Conservation (phyloP, 306 rosid species). For the Carpinus viminea region DNA sequence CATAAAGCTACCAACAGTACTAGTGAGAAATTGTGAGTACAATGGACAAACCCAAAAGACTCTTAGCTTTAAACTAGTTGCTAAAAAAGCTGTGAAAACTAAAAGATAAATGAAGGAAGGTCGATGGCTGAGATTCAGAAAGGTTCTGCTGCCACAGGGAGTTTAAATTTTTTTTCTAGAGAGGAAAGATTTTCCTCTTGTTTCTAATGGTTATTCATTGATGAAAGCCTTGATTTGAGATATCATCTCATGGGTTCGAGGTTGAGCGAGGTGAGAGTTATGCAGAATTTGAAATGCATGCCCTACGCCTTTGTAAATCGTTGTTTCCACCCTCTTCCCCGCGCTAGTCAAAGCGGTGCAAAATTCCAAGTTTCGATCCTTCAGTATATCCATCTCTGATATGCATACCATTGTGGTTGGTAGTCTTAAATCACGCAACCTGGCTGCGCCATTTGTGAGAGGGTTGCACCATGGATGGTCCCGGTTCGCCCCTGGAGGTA, state of each 20-base stretch:
- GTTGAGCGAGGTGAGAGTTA: constrained; percentile 54
- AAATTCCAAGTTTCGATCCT: constrained; percentile 69
- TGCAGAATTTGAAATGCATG: constrained; percentile 80
- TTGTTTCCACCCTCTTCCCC: constrained; percentile 64
- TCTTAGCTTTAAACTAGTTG: no score
- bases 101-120: no score
- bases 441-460: constrained; percentile 37
- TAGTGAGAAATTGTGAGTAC: no score
- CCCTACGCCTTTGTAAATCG: constrained; percentile 66
- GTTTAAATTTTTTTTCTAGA: no score
- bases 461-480: constrained; percentile 88
- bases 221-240: constrained; percentile 53
- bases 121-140: no score
- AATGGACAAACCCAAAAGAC: no score
- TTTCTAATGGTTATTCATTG: constrained; percentile 16
- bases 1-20: no score
- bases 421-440: constrained; percentile 45
- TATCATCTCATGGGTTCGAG: constrained; percentile 59
- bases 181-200: no score
- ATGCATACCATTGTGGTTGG: constrained; percentile 61
- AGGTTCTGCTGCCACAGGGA: no score
- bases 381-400: constrained; percentile 75
- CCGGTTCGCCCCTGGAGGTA: constrained; percentile 65
- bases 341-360: constrained; percentile 50
- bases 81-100: no score